A percentile compares a stretch with the other conserved stretches of the same genome.
Conservation (phyloP, 495 filamentous ascomycete genomes). For the Penicillium psychrofluorescens region DNA sequence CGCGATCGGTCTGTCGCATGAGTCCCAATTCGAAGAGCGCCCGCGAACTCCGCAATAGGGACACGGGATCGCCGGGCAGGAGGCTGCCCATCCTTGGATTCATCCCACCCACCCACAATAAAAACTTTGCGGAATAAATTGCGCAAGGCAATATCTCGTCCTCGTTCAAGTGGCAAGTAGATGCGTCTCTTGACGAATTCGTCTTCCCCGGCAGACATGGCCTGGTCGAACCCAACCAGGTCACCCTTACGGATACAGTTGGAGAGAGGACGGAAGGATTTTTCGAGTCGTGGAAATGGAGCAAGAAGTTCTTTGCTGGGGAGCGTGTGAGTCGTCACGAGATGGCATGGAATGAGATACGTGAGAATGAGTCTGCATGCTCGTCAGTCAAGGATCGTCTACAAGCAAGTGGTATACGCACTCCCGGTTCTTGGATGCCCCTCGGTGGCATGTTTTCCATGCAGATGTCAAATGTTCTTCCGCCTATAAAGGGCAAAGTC, state of each 20-base stretch:
- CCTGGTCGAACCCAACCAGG: slow-evolving; percentile 75
- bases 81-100: slow-evolving; percentile 56
- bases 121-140: slow-evolving; percentile 90
- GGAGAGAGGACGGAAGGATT: slow-evolving; percentile 69
- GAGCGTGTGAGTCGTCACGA: slow-evolving; percentile 78
- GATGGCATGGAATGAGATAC: slow-evolving; percentile 86
- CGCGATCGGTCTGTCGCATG: slow-evolving; percentile 50
- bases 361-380: slow-evolving; percentile 73
- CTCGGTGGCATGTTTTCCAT: slow-evolving; percentile 65
- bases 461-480: slow-evolving; percentile 74
- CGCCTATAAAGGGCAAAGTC: slow-evolving; percentile 41
- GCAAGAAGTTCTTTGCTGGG: slow-evolving; percentile 64
- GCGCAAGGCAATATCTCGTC: slow-evolving; percentile 80
- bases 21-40: slow-evolving; percentile 49
- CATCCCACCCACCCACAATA: slow-evolving; percentile 69
- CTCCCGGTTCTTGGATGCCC: slow-evolving; percentile 70
- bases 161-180: slow-evolving; percentile 87
- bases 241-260: slow-evolving; percentile 74
- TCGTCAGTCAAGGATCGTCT: slow-evolving; percentile 16
- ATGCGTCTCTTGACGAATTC: slow-evolving; percentile 94
- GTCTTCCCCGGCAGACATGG: slow-evolving; percentile 69
- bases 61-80: slow-evolving; percentile 67
- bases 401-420: slow-evolving; percentile 28
- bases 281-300: slow-evolving; percentile 68
- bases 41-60: slow-evolving; percentile 70